These are phyloP conservation scores for Bimuria novae-zelandiae DNA, from an alignment of 2,329 filamentous ascomycete genomes.

Conservation along the genomic window DNA sequence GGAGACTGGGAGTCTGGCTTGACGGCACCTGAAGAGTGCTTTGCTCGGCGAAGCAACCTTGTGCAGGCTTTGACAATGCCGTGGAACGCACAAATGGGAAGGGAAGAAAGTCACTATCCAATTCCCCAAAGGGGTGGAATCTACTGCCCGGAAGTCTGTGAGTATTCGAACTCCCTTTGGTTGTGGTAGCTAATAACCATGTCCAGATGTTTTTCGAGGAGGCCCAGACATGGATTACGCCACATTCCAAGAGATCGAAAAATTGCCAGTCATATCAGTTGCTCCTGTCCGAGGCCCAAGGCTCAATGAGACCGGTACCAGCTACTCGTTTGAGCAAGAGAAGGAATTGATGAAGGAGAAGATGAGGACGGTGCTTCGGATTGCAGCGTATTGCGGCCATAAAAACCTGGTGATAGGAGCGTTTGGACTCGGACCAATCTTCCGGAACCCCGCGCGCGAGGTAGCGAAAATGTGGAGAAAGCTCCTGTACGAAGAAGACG, in stretches of 20 bases:
- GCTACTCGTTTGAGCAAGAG: constrained; percentile 74
- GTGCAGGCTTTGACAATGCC: constrained; percentile 69
- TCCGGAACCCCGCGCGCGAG: constrained; percentile 50
- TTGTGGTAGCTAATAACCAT: not conserved
- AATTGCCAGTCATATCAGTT: constrained; percentile 74
- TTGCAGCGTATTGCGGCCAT: constrained; percentile 58
- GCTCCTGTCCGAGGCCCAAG: constrained; percentile 75
- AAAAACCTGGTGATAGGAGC: constrained; percentile 49
- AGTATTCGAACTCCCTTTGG: constrained; percentile 31
- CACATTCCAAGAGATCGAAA: constrained; percentile 52
- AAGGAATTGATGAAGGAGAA: constrained; percentile 74
- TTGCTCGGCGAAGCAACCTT: constrained; percentile 75
- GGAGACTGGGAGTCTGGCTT: constrained; percentile 77
- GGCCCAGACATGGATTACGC: constrained; percentile 60
- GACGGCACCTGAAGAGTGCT: constrained; percentile 70
- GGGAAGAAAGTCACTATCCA: constrained; percentile 65
- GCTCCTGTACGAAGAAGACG: constrained; percentile 49
- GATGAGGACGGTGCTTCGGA: constrained; percentile 71
- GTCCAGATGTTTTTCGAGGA: constrained; percentile 69
- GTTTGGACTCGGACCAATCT: constrained; percentile 52
- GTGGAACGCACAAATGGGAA: constrained; percentile 45
- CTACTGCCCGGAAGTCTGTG: constrained; percentile 69
- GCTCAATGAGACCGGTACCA: constrained; percentile 67
- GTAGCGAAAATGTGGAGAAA: constrained; percentile 52
- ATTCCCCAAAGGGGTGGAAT: constrained; percentile 72